Evolutionary conservation across 2,329 filamentous ascomycete genomes (phyloP), one percentile per base, ranked within the genome.

Genomic region (Massarina eburnea): DNA sequence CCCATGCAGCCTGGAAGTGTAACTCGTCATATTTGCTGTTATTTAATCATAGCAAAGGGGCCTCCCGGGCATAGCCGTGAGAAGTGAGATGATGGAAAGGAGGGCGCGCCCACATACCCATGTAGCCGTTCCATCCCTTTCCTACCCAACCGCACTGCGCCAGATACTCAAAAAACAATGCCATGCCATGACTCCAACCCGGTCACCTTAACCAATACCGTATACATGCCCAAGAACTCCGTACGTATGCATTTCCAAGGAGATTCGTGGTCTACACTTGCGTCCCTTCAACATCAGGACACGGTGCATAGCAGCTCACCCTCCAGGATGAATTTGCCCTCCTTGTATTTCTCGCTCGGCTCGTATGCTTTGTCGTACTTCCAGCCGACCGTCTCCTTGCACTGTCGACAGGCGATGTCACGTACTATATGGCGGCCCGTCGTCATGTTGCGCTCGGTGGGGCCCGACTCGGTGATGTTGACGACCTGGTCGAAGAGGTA

Each of bases 331-430:
- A 88, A 97, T 75, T 97, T 99, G 45, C 91, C 91, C 78, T 99
- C 94, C 77, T 99, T 99, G 75, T 99, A 99, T 75, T 96, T 96
- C 80, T 99, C 92, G 54, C 80, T 85, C 26, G 77, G 73, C 76
- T 99, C 94, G 70, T 88, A 97, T 1, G 94, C 94, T 76, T 95
- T 96, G 73, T 99, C 94, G 70, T 99, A 99, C 72, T 96, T 97
- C 94, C 94, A 99, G 27, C 94, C 94, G 42, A 99, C 94, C 22
- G 86, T 88, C 71, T 91, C 88, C 67, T 87, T 88, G 80, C 94
- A 99, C 72, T 95, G 89, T 47, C 87, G 82, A 76, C 94, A 99
- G 47, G 79, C 79, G 62, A 99, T 96, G 70, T 99, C 94, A 47
- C 94, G 86, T 38, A 99, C 94, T 45, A 97, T 80, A 72, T 99